phyloP scores from a whole-genome alignment of 2,329 filamentous ascomycete genomes.

The Botryotinia narcissicola region DNA sequence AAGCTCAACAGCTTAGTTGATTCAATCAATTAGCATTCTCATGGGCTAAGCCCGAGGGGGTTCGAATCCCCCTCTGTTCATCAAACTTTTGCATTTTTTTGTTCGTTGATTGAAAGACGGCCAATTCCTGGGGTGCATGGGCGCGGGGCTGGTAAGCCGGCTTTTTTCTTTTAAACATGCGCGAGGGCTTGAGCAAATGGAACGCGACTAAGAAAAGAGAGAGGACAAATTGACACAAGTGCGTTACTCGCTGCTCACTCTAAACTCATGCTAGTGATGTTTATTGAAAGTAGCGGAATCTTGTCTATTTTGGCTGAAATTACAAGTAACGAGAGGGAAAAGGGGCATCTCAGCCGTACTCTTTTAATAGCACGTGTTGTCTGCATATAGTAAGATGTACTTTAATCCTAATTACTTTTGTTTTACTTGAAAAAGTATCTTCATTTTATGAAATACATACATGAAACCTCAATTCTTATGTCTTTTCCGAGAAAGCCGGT shows the following conservation, averaged over 20 bases:
- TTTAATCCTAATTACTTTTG: neutral
- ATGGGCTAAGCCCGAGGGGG: conserved; percentile 20
- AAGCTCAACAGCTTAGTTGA: conserved; percentile 17
- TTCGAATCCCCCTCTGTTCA: conserved; percentile 23
- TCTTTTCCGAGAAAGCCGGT: neutral
- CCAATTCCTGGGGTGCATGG: neutral
- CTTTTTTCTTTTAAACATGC: neutral
- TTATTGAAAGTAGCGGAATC: neutral
- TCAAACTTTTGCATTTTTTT: neutral
- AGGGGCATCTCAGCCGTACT: neutral
- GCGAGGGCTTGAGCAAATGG: neutral
- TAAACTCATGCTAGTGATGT: neutral
- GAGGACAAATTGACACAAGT: neutral
- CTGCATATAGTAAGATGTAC: neutral
- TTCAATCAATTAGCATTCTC: conserved; percentile 18
- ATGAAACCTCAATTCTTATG: neutral
- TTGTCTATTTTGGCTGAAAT: neutral
- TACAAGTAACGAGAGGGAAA: neutral
- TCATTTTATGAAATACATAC: neutral
- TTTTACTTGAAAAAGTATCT: neutral
- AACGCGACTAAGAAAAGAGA: neutral
- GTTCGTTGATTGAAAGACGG: neutral
- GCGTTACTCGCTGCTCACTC: neutral
- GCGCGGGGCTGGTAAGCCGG: neutral
- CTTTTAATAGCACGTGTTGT: neutral